Conservation (phyloP, 768 basidiomycete genomes). For the Amanita inopinata region DNA sequence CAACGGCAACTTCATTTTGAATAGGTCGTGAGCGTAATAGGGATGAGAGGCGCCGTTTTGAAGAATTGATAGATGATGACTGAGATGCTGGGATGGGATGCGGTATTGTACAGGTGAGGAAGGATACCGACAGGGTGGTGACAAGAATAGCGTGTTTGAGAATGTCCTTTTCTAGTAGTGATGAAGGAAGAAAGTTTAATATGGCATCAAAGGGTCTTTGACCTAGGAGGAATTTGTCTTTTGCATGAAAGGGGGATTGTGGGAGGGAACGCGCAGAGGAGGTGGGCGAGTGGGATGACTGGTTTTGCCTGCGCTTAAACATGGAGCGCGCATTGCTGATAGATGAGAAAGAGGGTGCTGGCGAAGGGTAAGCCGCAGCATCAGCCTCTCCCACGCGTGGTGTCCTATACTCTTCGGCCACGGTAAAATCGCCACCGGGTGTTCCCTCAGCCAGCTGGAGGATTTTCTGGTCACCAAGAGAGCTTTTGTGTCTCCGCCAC, state of each 20-base stretch:
- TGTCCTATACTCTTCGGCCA: conserved; percentile 16
- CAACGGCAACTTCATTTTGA: not conserved
- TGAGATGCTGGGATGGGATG: not conserved
- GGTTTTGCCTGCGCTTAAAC: not conserved
- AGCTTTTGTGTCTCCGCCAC: conserved; percentile 15
- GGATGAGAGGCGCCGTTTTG: conserved; percentile 8
- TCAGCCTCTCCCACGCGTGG: conserved; percentile 3
- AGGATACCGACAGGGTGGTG: conserved; percentile 29
- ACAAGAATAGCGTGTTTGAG: conserved; percentile 36
- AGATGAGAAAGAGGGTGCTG: not conserved
- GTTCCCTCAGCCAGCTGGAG: conserved; percentile 25
- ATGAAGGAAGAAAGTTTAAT: conserved; percentile 32
- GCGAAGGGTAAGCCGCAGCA: conserved; percentile 5
- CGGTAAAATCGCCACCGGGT: conserved; percentile 24
- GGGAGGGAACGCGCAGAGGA: conserved; percentile 6
- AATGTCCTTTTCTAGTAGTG: conserved; percentile 29
- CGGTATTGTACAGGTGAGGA: conserved; percentile 14
- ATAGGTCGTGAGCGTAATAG: conserved; percentile 3
- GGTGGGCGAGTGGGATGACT: not conserved
- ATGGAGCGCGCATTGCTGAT: not conserved
- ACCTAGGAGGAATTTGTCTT: not conserved
- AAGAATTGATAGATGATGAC: not conserved
- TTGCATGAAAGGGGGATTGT: not conserved
- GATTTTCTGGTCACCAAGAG: conserved; percentile 12
- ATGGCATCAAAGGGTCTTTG: conserved; percentile 30